Conservation (phyloP, 768 basidiomycete species). For the Boletus sensibilis region DNA sequence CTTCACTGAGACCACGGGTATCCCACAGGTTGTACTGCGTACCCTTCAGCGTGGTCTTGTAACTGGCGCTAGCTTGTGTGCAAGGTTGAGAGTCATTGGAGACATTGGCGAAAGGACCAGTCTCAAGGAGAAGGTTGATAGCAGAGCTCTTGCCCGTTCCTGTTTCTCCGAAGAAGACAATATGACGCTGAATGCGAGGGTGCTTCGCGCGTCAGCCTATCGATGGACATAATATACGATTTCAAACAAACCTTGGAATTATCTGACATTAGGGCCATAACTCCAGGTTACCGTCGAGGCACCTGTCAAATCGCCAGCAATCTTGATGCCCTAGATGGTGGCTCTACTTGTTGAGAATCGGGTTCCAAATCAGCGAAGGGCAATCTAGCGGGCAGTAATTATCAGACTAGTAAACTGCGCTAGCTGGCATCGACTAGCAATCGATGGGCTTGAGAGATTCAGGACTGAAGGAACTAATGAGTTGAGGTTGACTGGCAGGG, state of each 20-base stretch:
- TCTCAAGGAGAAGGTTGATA: conserved; percentile 26
- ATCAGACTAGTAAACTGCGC: background rate
- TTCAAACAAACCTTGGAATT: conserved; percentile 12
- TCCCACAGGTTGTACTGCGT: conserved; percentile 31
- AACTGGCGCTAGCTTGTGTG: conserved; percentile 8
- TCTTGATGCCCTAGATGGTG: background rate
- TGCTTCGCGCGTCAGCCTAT: background rate
- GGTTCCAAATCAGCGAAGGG: background rate
- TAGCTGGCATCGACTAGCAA: background rate
- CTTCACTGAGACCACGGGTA: conserved; percentile 39
- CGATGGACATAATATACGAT: background rate
- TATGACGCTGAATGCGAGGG: conserved; percentile 6
- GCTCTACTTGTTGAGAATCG: background rate
- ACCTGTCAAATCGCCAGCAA: background rate
- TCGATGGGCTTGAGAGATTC: background rate
- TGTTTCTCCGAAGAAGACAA: conserved; percentile 25
- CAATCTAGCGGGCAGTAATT: background rate
- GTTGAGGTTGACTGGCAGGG: background rate
- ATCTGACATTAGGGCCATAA: background rate
- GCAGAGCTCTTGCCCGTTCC: conserved; percentile 29
- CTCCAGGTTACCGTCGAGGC: background rate
- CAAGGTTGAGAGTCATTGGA: conserved; percentile 17
- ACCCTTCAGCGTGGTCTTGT: conserved; percentile 4
- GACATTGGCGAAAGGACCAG: background rate
- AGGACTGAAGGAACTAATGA: background rate